Evolutionary conservation across 2,329 filamentous ascomycete species (phyloP), one percentile per base, ranked within the genome.

Genomic region (Sclerotinia borealis): DNA sequence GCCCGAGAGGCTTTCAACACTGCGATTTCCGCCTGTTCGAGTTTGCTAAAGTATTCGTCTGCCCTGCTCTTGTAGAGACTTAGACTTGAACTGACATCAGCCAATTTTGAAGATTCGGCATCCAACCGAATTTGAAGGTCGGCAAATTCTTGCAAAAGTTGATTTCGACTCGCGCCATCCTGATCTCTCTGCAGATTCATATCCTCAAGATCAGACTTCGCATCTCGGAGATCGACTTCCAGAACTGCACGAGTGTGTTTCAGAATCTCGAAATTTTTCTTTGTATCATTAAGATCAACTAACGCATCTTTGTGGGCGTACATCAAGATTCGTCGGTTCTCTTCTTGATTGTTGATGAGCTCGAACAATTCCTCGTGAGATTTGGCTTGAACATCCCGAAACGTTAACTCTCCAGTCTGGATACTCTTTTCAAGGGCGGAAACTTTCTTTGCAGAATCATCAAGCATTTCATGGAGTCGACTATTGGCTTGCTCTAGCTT

Each of bases 11-110:
- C 93, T 76, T 97, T 97, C 67, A 99, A 84, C 22, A 98, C 93
- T 0, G 93, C 88, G 68, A 98, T 96, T 76, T 99, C 93, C 19
- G 95, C 95, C 74, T 98, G 93, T 76, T 99, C 93, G 25, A 99
- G 85, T 77, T 96, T 97, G 79, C 87, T 90, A 77, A 97, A 99
- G 77, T 99, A 98, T 74, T 98, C 93, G 73, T 98, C 92, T 4
- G 93, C 90, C 49, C 93, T 87, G 67, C 85, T 87, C 82, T 96
- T 97, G 81, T 98, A 99, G 66, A 97, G 79, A 65, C 86, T 88
- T 48, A 98, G 83, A 75, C 90, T 96, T 3, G 92, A 89, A 9
- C 86, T 87, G 50, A 96, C 87, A 75, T 99, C 93, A 34, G 88
- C 85, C 34, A 93, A 82, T 75, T 90, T 93, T 1, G 92, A 96